Base-by-base conservation (phyloP, 2,329 filamentous ascomycete genomes). In the Scedosporium minutisporum region DNA sequence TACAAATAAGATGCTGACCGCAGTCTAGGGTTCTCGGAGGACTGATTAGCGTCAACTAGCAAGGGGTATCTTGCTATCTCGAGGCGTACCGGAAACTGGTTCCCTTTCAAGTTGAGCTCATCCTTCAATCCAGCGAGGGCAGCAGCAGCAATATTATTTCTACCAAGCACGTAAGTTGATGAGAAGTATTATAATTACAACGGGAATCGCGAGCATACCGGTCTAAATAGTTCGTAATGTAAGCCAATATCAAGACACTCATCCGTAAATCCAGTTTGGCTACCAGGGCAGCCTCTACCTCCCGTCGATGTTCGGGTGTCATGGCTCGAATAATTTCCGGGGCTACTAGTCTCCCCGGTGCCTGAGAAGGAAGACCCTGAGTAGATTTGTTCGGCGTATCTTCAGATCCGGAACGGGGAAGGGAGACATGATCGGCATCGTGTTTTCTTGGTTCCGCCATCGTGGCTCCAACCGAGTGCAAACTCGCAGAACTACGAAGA, bases 201-300 rank as follows among this genome's bases (percentile, higher is more conserved):
- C 1, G 4, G 16, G 23, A 16, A 21, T 4, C 16, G 51, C 62
- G 9, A 46, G 73, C 71, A 72, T 67, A 62, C 84, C 82, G 59
- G 87, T 74, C 70, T 86, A 87, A 68, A 87, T 87, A 87, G 72
- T 65, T 87, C 85, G 65, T 87, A 87, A 79, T 87, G 86, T 64
- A 87, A 69, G 63, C 87, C 81, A 23, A 87, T 75, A 70, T 83
- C 82, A 0, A 85, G 85, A 68, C 89, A 74, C 6, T 33, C 18
- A 88, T 69, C 51, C 85, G 75, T 7, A 80, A 64, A 68, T 88
- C 86, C 63, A 89, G 83, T 73, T 87, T 88, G 61, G 80, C 76
- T 65, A 80, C 76, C 65, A 89, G 72, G 60, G 76, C 78, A 65
- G 75, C 77, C 72, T 88, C 85, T 4, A 80, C 75, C 12, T 67